Evolutionary conservation across 495 filamentous ascomycete species (phyloP).

Genomic region (Pseudotulostoma volvatum): DNA sequence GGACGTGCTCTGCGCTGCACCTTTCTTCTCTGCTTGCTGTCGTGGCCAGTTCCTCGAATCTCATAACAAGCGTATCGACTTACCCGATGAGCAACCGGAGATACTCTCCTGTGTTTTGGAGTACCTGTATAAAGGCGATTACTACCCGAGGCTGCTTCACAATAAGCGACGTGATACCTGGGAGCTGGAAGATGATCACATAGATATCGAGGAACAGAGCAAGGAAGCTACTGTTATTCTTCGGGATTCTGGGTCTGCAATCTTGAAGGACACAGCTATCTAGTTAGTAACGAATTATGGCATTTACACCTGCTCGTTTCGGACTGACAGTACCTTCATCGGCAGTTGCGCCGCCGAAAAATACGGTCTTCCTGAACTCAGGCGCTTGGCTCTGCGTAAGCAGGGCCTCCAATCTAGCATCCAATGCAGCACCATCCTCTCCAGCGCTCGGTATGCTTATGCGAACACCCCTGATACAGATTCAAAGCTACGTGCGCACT

Average conservation of each 20-base stretch:
- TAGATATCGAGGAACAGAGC: constrained; percentile 15
- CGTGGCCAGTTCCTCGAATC: constrained; percentile 47
- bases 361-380: constrained; percentile 66
- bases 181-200: constrained; percentile 46
- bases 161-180: constrained; percentile 50
- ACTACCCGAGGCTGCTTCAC: constrained; percentile 61
- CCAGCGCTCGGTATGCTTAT: constrained; percentile 75
- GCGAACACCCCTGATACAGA: constrained; percentile 76
- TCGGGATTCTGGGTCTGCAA: constrained; percentile 41
- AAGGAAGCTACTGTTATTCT: constrained; percentile 55
- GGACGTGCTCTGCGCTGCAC: constrained; percentile 59
- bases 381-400: constrained; percentile 69
- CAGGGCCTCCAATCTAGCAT: constrained; percentile 73
- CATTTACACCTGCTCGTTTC: constrained; percentile 5
- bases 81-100: constrained; percentile 76
- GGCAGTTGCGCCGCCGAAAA: constrained; percentile 58
- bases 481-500: constrained; percentile 77
- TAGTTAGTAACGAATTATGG: too few species aligned
- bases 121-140: constrained; percentile 89
- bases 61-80: constrained; percentile 50
- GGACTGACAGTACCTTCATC: constrained; percentile 4
- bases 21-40: constrained; percentile 49
- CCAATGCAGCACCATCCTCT: constrained; percentile 66
- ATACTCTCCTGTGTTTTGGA: constrained; percentile 83
- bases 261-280: constrained; percentile 78